Conservation (phyloP, 257 asterid genomes). For the Fraxinus pennsylvanica region DNA sequence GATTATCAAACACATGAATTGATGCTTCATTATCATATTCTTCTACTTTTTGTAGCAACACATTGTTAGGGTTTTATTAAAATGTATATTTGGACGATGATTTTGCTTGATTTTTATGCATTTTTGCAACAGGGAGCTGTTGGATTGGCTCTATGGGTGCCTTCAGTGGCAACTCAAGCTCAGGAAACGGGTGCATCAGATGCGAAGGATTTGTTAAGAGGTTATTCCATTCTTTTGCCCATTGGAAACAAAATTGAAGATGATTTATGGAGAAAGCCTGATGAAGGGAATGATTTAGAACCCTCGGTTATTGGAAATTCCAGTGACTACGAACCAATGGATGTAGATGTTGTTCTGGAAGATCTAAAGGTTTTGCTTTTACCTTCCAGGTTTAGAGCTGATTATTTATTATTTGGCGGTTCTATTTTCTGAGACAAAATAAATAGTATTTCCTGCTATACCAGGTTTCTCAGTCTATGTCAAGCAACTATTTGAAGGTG, state of each 20-base stretch:
- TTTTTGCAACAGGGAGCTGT: conserved; percentile 82
- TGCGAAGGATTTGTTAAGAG: conserved; percentile 50
- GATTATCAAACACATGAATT: background rate
- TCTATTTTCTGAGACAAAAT: conserved; percentile 7
- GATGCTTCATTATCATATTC: background rate
- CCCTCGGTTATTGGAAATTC: conserved; percentile 56
- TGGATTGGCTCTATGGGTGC: conserved; percentile 99
- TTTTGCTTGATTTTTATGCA: conserved; percentile 5
- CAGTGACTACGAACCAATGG: conserved; percentile 45
- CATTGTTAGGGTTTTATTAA: background rate
- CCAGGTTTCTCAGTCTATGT: conserved; percentile 92
- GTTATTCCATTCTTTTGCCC: conserved; percentile 68
- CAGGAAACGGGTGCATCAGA: conserved; percentile 61
- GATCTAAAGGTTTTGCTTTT: conserved; percentile 63
- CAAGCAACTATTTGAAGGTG: conserved; percentile 61
- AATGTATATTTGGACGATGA: background rate
- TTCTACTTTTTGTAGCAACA: background rate
- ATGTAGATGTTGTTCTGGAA: conserved; percentile 64
- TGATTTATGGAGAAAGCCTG: conserved; percentile 43
- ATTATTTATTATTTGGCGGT: background rate
- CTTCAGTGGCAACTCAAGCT: conserved; percentile 80
- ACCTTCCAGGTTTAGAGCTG: background rate
- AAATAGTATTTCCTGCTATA: conserved; percentile 23
- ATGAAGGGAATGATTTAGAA: conserved; percentile 63
- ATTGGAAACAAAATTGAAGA: conserved; percentile 53